These are phyloP conservation scores for Hericium rajendrae DNA, from an alignment of 768 basidiomycete genomes.

Conservation along the genomic window DNA sequence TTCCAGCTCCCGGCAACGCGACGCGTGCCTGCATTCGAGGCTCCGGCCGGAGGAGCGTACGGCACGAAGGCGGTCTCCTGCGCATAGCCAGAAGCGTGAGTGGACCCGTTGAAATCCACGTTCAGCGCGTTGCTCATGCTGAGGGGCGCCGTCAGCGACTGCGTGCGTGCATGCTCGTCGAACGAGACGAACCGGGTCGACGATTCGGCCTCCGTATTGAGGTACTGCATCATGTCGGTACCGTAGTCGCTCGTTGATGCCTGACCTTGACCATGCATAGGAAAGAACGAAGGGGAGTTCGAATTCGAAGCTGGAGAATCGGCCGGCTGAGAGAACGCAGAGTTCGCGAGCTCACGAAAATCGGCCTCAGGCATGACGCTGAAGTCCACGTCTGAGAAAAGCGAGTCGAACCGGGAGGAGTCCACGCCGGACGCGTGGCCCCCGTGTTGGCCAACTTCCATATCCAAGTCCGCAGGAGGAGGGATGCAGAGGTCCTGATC, in stretches of 20 bases:
- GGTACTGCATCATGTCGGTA: too few relatives aligned
- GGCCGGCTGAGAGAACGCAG: background rate
- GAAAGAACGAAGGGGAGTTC: too few relatives aligned
- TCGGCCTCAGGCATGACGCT: background rate
- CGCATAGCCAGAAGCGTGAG: background rate
- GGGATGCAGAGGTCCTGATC: background rate
- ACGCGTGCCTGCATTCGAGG: background rate
- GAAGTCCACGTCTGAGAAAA: background rate
- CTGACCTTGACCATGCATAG: too few relatives aligned
- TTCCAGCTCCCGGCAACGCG: conserved; percentile 11
- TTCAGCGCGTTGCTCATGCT: background rate
- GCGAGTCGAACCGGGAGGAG: background rate
- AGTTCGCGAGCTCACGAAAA: too few relatives aligned
- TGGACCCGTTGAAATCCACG: background rate
- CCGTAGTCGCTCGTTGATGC: too few relatives aligned
- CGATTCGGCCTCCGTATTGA: background rate
- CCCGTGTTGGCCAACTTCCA: background rate
- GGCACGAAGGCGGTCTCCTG: background rate
- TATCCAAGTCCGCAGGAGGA: background rate
- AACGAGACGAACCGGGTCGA: background rate
- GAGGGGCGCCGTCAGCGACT: background rate
- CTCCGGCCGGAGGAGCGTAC: conserved; percentile 4
- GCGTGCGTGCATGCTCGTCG: background rate
- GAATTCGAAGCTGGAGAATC: background rate
- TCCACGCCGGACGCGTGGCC: background rate